phyloP scores from a whole-genome alignment of 345 rosid genomes.

The Lumnitzera littorea region DNA sequence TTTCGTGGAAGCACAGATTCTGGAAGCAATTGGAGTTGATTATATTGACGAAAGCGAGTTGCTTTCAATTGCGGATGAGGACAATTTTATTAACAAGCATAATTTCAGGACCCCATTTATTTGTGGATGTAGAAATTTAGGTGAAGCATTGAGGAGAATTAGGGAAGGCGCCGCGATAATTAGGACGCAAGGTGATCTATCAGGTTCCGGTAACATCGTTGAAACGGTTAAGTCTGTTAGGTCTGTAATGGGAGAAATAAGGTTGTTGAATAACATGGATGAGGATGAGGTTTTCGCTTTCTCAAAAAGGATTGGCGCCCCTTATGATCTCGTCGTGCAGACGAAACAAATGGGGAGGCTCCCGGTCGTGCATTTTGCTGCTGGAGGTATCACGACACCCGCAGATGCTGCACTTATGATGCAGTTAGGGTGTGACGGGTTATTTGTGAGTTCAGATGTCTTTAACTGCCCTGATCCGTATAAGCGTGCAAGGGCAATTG shows the following conservation, averaged over 20 bases:
- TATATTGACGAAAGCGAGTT: slow-evolving; percentile 59
- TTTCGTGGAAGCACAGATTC: slow-evolving; percentile 64
- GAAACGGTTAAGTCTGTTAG: slow-evolving; percentile 28
- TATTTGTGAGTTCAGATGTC: slow-evolving; percentile 42
- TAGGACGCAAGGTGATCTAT: slow-evolving; percentile 27
- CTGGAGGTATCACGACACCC: slow-evolving; percentile 51
- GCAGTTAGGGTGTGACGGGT: slow-evolving; percentile 67
- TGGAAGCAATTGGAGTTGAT: slow-evolving; percentile 46
- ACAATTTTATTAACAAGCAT: slow-evolving; percentile 40
- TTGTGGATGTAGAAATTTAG: slow-evolving; percentile 36
- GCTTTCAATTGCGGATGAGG: slow-evolving; percentile 40
- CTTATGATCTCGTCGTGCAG: slow-evolving; percentile 54
- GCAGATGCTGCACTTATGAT: slow-evolving; percentile 68
- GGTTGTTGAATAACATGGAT: slow-evolving; percentile 40
- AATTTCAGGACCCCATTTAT: slow-evolving; percentile 33
- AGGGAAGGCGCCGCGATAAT: slow-evolving; percentile 40
- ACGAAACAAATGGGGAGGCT: slow-evolving; percentile 63
- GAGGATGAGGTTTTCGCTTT: slow-evolving; percentile 53
- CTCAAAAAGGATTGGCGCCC: slow-evolving; percentile 42
- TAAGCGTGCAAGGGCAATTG: slow-evolving; percentile 39
- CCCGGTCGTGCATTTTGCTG: slow-evolving; percentile 49
- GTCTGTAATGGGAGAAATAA: slow-evolving; percentile 31
- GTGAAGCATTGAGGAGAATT: slow-evolving; percentile 32
- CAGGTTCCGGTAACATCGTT: slow-evolving; percentile 21
- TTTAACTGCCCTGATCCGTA: slow-evolving; percentile 40